Evolutionary conservation across 257 asterid species (phyloP).

Genomic region (Nyctanthes arbortristis): DNA sequence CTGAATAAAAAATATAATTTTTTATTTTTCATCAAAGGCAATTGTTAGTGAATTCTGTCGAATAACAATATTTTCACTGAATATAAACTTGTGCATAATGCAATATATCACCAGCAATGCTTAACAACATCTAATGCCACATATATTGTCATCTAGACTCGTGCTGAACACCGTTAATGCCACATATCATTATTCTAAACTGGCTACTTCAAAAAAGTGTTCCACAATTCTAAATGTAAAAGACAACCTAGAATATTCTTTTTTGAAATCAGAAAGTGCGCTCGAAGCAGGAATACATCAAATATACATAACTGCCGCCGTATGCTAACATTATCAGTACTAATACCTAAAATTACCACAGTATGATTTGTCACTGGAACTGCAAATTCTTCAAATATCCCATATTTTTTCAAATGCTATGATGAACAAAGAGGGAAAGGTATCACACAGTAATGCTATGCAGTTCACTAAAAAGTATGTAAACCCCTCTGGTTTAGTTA

Average conservation of each 20-base stretch:
- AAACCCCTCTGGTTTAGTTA: not conserved
- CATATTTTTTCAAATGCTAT: not conserved
- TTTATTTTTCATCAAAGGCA: not conserved
- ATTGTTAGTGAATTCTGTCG: not conserved
- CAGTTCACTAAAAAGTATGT: not conserved
- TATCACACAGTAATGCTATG: not conserved
- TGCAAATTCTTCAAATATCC: constrained; percentile 5
- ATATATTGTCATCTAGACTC: too few relatives aligned
- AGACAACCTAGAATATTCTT: not conserved
- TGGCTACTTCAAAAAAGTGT: not conserved
- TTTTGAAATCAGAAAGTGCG: not conserved
- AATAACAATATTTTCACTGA: not conserved
- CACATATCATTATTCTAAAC: too few relatives aligned
- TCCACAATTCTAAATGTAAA: not conserved
- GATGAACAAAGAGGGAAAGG: not conserved
- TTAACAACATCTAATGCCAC: too few relatives aligned
- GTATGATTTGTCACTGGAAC: not conserved
- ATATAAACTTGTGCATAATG: too few relatives aligned
- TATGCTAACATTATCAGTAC: not conserved
- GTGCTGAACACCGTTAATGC: too few relatives aligned
- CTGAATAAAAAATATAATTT: not conserved
- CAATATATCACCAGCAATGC: too few relatives aligned
- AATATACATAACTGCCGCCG: not conserved
- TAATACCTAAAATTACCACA: not conserved
- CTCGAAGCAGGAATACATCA: not conserved